Percentiles rank a stretch among this genome's conserved stretches.
Evolutionary conservation across 2,329 filamentous ascomycete genomes (phyloP).

Genomic region (Cytospora chrysosperma): DNA sequence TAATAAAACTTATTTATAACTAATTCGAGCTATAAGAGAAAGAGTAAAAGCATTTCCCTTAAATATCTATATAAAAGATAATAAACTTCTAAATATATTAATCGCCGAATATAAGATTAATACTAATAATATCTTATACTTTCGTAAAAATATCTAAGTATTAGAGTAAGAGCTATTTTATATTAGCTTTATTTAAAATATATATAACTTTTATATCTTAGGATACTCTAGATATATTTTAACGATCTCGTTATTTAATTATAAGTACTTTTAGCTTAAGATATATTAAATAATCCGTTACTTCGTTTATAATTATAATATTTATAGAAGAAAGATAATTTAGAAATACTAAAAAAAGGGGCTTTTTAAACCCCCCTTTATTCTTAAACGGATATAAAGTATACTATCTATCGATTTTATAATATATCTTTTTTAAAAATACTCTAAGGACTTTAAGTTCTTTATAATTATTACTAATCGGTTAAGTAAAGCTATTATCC

Average conservation of each 20-base stretch:
- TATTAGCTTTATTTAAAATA: background rate
- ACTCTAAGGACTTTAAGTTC: no score
- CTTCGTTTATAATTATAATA: background rate
- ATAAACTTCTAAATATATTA: background rate
- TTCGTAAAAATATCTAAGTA: no score
- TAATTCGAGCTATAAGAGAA: no score
- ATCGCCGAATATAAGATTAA: background rate
- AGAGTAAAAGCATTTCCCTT: background rate
- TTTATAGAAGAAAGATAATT: slow-evolving; percentile 8
- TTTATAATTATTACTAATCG: background rate
- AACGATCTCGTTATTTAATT: background rate
- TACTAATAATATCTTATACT: background rate
- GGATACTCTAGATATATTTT: background rate
- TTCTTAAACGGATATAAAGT: slow-evolving; percentile 5
- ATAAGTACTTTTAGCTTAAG: background rate
- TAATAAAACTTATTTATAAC: background rate
- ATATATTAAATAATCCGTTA: background rate
- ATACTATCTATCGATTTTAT: slow-evolving; percentile 10
- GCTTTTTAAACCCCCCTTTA: no score
- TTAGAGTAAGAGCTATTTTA: background rate
- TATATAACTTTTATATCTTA: background rate
- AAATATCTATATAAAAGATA: background rate
- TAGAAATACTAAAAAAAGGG: slow-evolving; percentile 3
- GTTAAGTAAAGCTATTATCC: background rate
- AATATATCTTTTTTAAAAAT: background rate